These are phyloP conservation scores for Trametes polyzona DNA, from an alignment of 1,284 basidiomycete genomes.

Conservation along the genomic window DNA sequence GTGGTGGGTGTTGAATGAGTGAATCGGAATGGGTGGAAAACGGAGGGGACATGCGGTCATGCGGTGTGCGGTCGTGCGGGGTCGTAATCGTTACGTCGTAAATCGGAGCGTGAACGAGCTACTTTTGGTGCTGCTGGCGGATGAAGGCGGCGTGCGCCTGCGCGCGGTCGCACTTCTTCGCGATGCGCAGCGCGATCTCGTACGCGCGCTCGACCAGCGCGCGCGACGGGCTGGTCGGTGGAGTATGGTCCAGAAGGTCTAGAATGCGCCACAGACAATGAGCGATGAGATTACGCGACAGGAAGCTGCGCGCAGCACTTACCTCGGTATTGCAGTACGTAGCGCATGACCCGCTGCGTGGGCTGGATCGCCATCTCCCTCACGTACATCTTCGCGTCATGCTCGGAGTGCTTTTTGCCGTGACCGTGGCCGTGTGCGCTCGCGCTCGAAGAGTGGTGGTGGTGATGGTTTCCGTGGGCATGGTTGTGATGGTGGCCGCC, in stretches of 20 bases:
- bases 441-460: constrained; percentile 7
- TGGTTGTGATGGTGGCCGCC: background rate
- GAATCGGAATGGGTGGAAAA: no score
- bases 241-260: constrained; percentile 52
- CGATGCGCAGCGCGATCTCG: constrained; percentile 60
- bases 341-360: constrained; percentile 70
- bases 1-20: no score
- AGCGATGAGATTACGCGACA: background rate
- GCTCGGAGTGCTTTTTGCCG: constrained; percentile 18
- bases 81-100: constrained; percentile 15
- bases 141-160: constrained; percentile 65
- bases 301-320: constrained; percentile 27
- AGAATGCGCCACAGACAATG: background rate
- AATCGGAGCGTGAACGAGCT: constrained; percentile 7
- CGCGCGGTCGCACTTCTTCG: constrained; percentile 64
- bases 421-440: constrained; percentile 21
- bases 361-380: constrained; percentile 72
- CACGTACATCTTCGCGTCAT: constrained; percentile 41
- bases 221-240: constrained; percentile 45
- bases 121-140: constrained; percentile 22
- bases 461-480: no score
- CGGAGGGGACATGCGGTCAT: background rate
- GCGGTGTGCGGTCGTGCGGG: background rate
- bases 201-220: constrained; percentile 61
- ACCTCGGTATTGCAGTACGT: constrained; percentile 71